Evolutionary conservation across 2,329 filamentous ascomycete species (phyloP).

Genomic region (Pestalotiopsis sp.): DNA sequence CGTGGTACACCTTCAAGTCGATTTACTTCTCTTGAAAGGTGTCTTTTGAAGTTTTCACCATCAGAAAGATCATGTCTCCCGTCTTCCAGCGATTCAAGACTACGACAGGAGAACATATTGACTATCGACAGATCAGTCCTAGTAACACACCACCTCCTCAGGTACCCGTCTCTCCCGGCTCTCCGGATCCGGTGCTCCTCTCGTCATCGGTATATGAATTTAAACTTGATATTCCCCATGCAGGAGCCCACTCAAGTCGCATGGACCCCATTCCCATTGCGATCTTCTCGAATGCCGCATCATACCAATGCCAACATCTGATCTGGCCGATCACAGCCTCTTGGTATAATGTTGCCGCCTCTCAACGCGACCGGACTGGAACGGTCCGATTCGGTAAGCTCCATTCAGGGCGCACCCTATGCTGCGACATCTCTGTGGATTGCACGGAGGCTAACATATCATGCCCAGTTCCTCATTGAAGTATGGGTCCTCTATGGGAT

Average conservation of each 20-base stretch:
- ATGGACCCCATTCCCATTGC: background rate
- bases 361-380: background rate
- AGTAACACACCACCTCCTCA: background rate
- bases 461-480: slow-evolving; percentile 28
- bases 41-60: too few species aligned
- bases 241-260: background rate
- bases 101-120: background rate
- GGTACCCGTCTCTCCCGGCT: background rate
- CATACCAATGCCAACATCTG: background rate
- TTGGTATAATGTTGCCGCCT: background rate
- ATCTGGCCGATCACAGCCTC: background rate
- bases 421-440: background rate
- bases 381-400: background rate
- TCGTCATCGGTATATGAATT: background rate
- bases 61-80: too few species aligned
- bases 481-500: slow-evolving; percentile 32
- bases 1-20: too few species aligned
- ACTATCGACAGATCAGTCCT: background rate
- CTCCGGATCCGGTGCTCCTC: background rate
- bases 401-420: background rate
- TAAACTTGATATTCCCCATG: background rate
- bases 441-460: background rate
- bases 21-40: too few species aligned
- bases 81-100: too few species aligned
- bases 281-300: background rate